Percentiles rank a stretch among this genome's conserved stretches.
These are phyloP conservation scores for Fonsecaea nubica DNA, from an alignment of 2,329 filamentous ascomycete species.

Conservation along the genomic window DNA sequence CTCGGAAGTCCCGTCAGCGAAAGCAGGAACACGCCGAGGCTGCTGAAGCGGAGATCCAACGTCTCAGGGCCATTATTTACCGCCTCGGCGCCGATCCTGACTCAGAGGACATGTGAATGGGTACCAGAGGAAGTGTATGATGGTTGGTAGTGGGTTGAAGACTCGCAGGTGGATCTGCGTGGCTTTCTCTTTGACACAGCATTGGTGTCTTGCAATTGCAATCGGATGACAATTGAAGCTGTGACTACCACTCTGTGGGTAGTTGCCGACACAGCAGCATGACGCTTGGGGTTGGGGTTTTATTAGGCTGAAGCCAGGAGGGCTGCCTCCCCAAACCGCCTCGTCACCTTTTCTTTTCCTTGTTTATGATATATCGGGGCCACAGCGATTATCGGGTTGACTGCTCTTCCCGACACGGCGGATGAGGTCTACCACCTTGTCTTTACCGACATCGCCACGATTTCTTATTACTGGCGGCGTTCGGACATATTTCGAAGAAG, in stretches of 20 bases:
- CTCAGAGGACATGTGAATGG: conserved; percentile 9
- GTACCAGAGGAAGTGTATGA: conserved; percentile 1
- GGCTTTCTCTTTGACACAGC: not conserved
- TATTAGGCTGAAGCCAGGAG: conserved; percentile 32
- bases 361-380: conserved; percentile 20
- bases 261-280: conserved; percentile 33
- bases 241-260: conserved; percentile 23
- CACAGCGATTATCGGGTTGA: conserved; percentile 34
- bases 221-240: conserved; percentile 34
- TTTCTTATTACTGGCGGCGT: conserved; percentile 17
- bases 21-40: conserved; percentile 77
- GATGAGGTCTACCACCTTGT: conserved; percentile 28
- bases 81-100: conserved; percentile 40
- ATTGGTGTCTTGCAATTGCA: conserved; percentile 20
- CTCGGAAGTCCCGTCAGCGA: conserved; percentile 83
- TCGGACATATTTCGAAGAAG: not conserved
- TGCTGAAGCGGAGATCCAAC: conserved; percentile 59
- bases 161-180: not conserved
- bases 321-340: conserved; percentile 36
- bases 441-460: conserved; percentile 24
- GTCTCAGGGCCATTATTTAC: conserved; percentile 37
- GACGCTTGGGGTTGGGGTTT: conserved; percentile 37
- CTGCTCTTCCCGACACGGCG: conserved; percentile 10
- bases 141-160: not conserved
- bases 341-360: conserved; percentile 27